These are phyloP conservation scores for Sporobolomyces roseus DNA, from an alignment of 768 basidiomycete genomes.

Conservation along the genomic window DNA sequence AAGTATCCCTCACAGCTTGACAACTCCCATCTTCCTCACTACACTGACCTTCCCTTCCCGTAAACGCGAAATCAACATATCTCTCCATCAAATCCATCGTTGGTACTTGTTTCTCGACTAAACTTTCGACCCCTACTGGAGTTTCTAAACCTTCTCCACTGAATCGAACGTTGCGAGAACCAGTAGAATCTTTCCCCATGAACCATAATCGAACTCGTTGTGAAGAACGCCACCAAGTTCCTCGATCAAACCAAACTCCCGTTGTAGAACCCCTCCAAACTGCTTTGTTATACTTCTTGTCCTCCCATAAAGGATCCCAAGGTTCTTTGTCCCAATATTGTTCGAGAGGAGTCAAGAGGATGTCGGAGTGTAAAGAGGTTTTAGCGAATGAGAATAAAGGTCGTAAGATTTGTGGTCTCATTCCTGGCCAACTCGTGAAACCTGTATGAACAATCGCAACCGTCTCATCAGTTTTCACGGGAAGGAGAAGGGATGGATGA, in stretches of 20 bases:
- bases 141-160: constrained; percentile 32
- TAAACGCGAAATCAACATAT: constrained; percentile 84
- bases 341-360: constrained; percentile 92
- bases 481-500: background rate
- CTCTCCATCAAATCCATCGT: constrained; percentile 60
- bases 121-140: constrained; percentile 18
- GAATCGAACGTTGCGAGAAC: constrained; percentile 37
- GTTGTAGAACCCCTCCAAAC: constrained; percentile 98
- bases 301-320: constrained; percentile 83
- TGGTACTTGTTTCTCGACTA: constrained; percentile 38
- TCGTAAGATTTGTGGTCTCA: constrained; percentile 35
- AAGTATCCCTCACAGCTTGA: constrained; percentile 48
- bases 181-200: constrained; percentile 43
- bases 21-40: constrained; percentile 64
- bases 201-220: constrained; percentile 55
- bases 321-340: constrained; percentile 80
- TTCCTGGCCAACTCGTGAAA: constrained; percentile 46
- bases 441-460: constrained; percentile 42
- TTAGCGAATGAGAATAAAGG: constrained; percentile 83
- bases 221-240: constrained; percentile 55
- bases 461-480: background rate
- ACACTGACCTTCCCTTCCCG: constrained; percentile 66
- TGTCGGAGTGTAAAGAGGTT: constrained; percentile 76
- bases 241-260: constrained; percentile 60
- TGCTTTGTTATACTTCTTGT: constrained; percentile 68